Evolutionary conservation across 306 rosid species (phyloP).

Genomic region (Hylodesmum podocarpum): DNA sequence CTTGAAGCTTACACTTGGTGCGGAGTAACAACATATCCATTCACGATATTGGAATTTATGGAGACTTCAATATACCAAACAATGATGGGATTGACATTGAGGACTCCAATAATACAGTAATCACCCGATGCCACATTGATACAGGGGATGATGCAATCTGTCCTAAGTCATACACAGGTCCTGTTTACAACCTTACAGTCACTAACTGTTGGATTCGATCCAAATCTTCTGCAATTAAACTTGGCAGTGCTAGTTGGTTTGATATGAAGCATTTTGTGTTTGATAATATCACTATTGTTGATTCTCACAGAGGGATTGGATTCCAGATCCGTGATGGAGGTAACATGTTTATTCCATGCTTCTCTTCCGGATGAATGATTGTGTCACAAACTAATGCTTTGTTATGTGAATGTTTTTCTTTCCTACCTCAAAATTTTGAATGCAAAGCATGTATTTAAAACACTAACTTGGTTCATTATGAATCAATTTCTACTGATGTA

Average conservation of each 20-base stretch:
- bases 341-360: slow-evolving; percentile 24
- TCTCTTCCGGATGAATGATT: neutral
- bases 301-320: slow-evolving; percentile 87
- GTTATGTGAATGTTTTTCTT: neutral
- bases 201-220: slow-evolving; percentile 81
- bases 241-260: slow-evolving; percentile 90
- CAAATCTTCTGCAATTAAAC: slow-evolving; percentile 87
- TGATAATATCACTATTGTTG: slow-evolving; percentile 83
- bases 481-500: neutral
- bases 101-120: slow-evolving; percentile 81
- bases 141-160: slow-evolving; percentile 97
- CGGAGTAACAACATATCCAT: slow-evolving; percentile 54
- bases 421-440: slow-evolving; percentile 7
- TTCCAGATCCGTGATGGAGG: slow-evolving; percentile 98
- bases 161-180: slow-evolving; percentile 74
- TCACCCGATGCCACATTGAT: slow-evolving; percentile 76
- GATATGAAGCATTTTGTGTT: slow-evolving; percentile 66
- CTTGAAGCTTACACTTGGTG: slow-evolving; percentile 83
- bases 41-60: slow-evolving; percentile 68
- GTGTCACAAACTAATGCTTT: neutral
- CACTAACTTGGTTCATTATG: neutral
- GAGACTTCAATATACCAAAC: slow-evolving; percentile 86
- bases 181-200: slow-evolving; percentile 68
- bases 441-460: neutral
- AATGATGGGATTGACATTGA: slow-evolving; percentile 93